Conservation (phyloP, 441 rosid genomes). For the Viola pubescens region DNA sequence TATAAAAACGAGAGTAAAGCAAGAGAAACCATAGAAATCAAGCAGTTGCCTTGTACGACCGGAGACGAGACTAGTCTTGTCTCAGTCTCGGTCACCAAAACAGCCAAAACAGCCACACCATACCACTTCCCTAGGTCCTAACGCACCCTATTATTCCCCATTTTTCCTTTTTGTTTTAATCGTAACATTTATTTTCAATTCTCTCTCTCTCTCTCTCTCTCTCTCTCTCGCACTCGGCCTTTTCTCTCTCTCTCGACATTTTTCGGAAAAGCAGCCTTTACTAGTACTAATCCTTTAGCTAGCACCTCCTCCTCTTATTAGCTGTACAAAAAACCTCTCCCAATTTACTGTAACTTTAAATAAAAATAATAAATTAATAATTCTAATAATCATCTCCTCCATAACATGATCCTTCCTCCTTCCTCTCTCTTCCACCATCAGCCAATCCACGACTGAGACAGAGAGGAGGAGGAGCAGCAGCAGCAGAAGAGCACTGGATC, state of each 20-base stretch:
- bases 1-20: too few relatives aligned
- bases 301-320: not conserved
- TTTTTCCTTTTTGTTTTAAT: not conserved
- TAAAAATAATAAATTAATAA: too few relatives aligned
- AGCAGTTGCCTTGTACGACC: slow-evolving; percentile 8
- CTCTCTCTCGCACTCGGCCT: not conserved
- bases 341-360: too few relatives aligned
- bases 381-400: too few relatives aligned
- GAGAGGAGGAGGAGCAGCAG: too few relatives aligned
- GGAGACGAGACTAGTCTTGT: not conserved
- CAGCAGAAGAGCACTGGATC: not conserved
- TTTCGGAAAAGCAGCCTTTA: not conserved
- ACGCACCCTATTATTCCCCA: slow-evolving; percentile 4
- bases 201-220: not conserved
- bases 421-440: not conserved
- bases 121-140: not conserved
- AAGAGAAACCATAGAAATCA: too few relatives aligned
- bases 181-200: not conserved
- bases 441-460: too few relatives aligned
- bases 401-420: not conserved
- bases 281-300: not conserved
- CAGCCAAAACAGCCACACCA: not conserved
- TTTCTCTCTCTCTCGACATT: not conserved
- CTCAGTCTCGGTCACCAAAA: not conserved
- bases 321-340: not conserved